Evolutionary conservation across 176 grass and related monocot species (phyloP), one percentile per base, ranked within the genome.

Genomic region (Oryza australiensis): DNA sequence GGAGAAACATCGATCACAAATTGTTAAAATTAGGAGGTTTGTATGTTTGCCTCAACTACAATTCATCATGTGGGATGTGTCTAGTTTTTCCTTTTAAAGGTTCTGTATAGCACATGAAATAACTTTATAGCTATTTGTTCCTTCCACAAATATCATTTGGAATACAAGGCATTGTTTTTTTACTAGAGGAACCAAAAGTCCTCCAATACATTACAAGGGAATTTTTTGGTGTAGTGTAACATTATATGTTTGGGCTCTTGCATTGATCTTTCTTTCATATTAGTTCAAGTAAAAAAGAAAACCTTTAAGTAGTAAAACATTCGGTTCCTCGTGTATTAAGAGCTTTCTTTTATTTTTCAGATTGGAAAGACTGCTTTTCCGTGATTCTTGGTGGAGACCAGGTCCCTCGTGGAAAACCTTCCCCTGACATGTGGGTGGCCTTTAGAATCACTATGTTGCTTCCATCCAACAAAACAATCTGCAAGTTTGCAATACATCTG

Each of bases 331-430:
- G 59, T 69, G 5, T 64, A 12, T 33, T 73, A 65, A 78, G 28
- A 13, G 53, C 0, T 64, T 34, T 3, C 11, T 24, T 87, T 60
- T 78, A 0, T 12, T 79, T 87, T 77, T 72, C 83, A 97, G 94
- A 89, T 74, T 89, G 88, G 92, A 85, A 90, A 66, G 81, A 87
- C 48, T 92, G 78, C n/a, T 94, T 97, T 80, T 91, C 92, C 37
- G 88, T 92, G 76, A 80, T 97, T 83, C 92, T 97, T 83, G 94
- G 94, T 84, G 81, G 85, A 62, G 90, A 97, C 76, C 83, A 97
- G 84, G 86, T 97, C 24, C 89, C 85, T 67, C 87, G 79, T 41
- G 94, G 94, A 84, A 97, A 97, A 73, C 92, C 94, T 83, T 88
- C 81, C 38, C 94, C 94, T 41, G 94, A 94, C 64, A 92, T 97